A percentile compares a stretch with the other conserved stretches of the same genome.
Evolutionary conservation across 2,329 filamentous ascomycete species (phyloP).

Genomic region (Calonectria pauciramosa): DNA sequence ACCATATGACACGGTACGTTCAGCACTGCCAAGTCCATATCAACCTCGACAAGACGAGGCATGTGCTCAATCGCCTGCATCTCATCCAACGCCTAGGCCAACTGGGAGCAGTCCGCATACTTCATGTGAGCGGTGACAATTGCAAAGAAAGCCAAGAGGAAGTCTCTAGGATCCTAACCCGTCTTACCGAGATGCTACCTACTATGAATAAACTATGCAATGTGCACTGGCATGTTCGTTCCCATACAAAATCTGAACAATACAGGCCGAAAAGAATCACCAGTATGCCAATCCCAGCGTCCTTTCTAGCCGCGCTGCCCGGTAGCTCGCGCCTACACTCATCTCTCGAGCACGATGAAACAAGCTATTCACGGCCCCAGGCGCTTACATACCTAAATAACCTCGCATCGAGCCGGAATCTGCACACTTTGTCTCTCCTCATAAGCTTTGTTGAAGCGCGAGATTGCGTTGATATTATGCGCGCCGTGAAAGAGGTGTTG

Average conservation of each 20-base stretch:
- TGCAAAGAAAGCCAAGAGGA: not conserved
- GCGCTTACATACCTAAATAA: conserved; percentile 7
- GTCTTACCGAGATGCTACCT: not conserved
- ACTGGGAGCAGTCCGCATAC: conserved; percentile 15
- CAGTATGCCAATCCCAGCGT: conserved; percentile 14
- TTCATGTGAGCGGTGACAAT: conserved; percentile 10
- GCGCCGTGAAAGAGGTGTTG: conserved; percentile 20
- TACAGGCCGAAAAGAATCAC: not conserved
- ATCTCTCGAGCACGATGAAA: not conserved
- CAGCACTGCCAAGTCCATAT: conserved; percentile 20
- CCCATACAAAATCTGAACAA: not conserved
- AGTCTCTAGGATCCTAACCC: conserved; percentile 10
- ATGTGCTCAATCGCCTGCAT: conserved; percentile 17
- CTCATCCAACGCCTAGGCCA: conserved; percentile 25
- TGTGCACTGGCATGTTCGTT: conserved; percentile 25
- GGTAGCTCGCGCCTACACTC: conserved; percentile 6
- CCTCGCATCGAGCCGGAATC: conserved; percentile 5
- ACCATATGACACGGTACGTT: conserved; percentile 19
- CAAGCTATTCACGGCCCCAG: conserved; percentile 11
- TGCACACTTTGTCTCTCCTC: conserved; percentile 4
- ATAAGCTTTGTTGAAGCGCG: conserved; percentile 19
- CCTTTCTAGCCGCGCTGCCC: conserved; percentile 19
- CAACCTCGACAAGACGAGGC: conserved; percentile 21
- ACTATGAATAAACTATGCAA: conserved; percentile 19
- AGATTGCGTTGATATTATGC: conserved; percentile 23